Base-by-base conservation (phyloP, 495 filamentous ascomycete genomes). In the Aspergillus sclerotioniger region DNA sequence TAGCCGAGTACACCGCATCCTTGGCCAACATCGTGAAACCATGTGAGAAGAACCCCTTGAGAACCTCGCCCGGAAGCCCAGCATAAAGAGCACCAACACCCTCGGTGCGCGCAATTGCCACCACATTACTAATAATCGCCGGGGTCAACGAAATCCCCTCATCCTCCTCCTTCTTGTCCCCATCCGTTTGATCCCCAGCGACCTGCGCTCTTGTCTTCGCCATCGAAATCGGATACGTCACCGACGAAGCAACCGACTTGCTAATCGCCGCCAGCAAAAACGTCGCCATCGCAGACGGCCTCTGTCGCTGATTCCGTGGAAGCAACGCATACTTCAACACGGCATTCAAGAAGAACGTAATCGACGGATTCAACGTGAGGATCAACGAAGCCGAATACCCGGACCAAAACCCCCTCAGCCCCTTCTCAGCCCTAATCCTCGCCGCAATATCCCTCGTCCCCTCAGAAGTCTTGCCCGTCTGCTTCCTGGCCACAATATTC, bases 11-110 rank as follows among this genome's bases (percentile, higher is more conserved):
- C n/a, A 91, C 83, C 15, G 80, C 72, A 53, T 95, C 89, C 71
- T 96, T 96, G 28, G 89, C 82, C 49, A 95, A 71, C 90, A 96
- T 96, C n/a, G 91, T 91, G 25, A 90, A 83, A 1, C 91, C 92
- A 62, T 96, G 90, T 12, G 84, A 86, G 68, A 96, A 86, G 68
- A 96, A 96, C 0, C 88, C 89, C 66, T 90, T 94, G 6, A 93
- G 64, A 35, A 96, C 72, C 74, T 96, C 90, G 8, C 84, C 90
- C 6, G 74, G 73, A 0, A 96, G 71, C 12, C 92, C 93, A 17
- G 88, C 83, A 65, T 96, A 97, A 28, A 97, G 70, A 0, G 83
- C 88, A 3, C 66, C 62, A 8, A 87, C 58, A 1, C 92, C 92
- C 56, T 96, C 90, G 0, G 72, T 76, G 25, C 75, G 75, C 25